phyloP scores from a whole-genome alignment of 176 grass and related monocot species.

The Saccharum officinarum region DNA sequence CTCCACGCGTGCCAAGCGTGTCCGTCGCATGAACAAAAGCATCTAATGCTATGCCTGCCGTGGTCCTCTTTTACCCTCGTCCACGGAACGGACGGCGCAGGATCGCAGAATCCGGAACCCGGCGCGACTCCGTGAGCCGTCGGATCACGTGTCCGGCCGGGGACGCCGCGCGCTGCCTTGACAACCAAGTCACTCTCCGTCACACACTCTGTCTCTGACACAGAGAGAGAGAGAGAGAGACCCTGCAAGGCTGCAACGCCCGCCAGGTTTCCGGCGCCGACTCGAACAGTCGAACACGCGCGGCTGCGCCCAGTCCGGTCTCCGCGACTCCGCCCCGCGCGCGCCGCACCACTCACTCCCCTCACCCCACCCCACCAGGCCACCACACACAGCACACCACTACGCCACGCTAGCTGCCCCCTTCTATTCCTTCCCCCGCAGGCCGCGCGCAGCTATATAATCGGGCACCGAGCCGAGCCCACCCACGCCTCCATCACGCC shows the following conservation, averaged over 20 bases:
- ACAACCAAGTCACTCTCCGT: conserved; percentile 35
- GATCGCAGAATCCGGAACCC: neutral
- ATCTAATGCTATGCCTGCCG: neutral
- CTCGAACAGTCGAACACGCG: neutral
- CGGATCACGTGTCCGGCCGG: conserved; percentile 9
- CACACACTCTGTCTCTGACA: neutral
- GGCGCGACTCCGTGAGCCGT: neutral
- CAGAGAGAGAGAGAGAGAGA: neutral
- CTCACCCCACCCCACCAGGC: neutral
- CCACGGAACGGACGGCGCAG: conserved; percentile 5
- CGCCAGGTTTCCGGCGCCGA: neutral
- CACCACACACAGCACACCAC: neutral
- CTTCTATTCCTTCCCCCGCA: neutral
- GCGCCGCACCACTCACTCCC: neutral
- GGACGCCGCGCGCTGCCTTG: conserved; percentile 1
- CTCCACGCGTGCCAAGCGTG: neutral
- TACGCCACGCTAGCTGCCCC: too few relatives aligned
- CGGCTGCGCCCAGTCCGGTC: neutral
- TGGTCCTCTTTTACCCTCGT: neutral
- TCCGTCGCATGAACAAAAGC: neutral
- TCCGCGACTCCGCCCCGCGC: neutral
- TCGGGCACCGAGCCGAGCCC: neutral
- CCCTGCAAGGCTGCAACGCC: too few relatives aligned
- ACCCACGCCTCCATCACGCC: conserved; percentile 34
- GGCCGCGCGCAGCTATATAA: conserved; percentile 38